phyloP scores from a whole-genome alignment of 306 rosid species.

The Coriaria nepalensis region DNA sequence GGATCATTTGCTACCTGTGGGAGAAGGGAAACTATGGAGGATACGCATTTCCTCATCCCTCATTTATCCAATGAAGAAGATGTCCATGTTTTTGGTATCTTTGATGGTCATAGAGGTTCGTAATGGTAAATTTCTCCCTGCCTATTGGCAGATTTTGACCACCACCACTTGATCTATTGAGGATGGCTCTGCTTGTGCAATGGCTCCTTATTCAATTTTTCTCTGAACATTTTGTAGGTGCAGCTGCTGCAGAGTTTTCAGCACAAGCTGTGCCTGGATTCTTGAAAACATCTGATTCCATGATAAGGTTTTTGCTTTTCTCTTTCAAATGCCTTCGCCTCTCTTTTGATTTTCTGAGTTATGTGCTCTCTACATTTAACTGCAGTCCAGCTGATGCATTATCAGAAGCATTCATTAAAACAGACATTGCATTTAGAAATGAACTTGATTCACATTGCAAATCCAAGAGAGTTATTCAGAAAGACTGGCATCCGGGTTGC shows the following conservation, averaged over 20 bases:
- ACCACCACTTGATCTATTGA: neutral
- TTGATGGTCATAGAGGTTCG: conserved; percentile 90
- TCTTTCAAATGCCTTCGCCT: conserved; percentile 2
- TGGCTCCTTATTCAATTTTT: neutral
- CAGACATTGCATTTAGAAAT: conserved; percentile 70
- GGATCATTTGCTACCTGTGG: conserved; percentile 94
- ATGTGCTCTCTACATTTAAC: conserved; percentile 1
- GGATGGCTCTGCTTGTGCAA: neutral
- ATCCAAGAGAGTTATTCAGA: conserved; percentile 53
- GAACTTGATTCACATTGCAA: conserved; percentile 52
- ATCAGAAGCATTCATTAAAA: conserved; percentile 52
- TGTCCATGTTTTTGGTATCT: conserved; percentile 67
- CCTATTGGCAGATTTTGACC: no score
- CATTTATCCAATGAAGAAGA: conserved; percentile 41
- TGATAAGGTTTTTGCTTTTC: conserved; percentile 28
- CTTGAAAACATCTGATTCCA: conserved; percentile 35
- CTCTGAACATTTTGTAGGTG: conserved; percentile 44
- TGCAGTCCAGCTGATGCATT: conserved; percentile 69
- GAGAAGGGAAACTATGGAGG: conserved; percentile 94
- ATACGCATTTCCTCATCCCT: conserved; percentile 70
- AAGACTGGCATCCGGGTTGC: conserved; percentile 95
- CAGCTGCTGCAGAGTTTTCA: conserved; percentile 90
- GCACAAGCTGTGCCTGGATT: conserved; percentile 60
- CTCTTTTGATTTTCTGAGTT: conserved; percentile 1
- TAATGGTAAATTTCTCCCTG: conserved; percentile 10